Conservation (phyloP, 805 yeast genomes). For the Torulaspora quercuum region DNA sequence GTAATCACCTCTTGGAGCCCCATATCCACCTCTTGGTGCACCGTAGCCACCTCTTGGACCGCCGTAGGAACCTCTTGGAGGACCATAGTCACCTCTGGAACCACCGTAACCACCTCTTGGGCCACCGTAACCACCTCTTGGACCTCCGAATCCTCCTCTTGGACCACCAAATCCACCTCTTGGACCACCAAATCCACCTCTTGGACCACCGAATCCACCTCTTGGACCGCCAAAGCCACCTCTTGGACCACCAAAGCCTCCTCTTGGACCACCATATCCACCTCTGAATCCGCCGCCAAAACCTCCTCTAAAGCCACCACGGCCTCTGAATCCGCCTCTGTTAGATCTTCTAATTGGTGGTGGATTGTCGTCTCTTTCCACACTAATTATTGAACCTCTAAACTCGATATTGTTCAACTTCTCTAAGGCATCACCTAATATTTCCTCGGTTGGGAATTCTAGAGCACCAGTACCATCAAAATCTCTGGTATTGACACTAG, state of each 20-base stretch:
- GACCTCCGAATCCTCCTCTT: constrained; percentile 44
- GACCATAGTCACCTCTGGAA: constrained; percentile 40
- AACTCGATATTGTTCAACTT: constrained; percentile 67
- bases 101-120: constrained; percentile 27
- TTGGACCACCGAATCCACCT: constrained; percentile 32
- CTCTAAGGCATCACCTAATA: constrained; percentile 68
- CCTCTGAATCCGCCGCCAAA: constrained; percentile 41
- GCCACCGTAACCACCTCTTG: constrained; percentile 28
- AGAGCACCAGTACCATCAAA: constrained; percentile 47
- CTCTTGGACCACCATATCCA: constrained; percentile 42
- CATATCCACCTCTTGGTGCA: constrained; percentile 34
- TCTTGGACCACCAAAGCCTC: constrained; percentile 39
- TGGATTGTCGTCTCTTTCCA: constrained; percentile 70
- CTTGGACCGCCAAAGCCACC: constrained; percentile 38
- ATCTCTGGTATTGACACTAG: constrained; percentile 45
- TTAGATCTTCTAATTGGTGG: constrained; percentile 49
- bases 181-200: constrained; percentile 36
- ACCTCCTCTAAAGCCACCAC: constrained; percentile 50
- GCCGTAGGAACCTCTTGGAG: constrained; percentile 26
- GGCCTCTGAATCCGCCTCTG: constrained; percentile 46
- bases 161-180: constrained; percentile 34
- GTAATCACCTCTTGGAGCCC: constrained; percentile 34
- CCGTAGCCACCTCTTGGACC: constrained; percentile 33
- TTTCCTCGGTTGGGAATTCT: constrained; percentile 59
- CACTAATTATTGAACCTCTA: constrained; percentile 65